Conservation (phyloP, 2,329 filamentous ascomycete genomes). For the Fusarium compactum region DNA sequence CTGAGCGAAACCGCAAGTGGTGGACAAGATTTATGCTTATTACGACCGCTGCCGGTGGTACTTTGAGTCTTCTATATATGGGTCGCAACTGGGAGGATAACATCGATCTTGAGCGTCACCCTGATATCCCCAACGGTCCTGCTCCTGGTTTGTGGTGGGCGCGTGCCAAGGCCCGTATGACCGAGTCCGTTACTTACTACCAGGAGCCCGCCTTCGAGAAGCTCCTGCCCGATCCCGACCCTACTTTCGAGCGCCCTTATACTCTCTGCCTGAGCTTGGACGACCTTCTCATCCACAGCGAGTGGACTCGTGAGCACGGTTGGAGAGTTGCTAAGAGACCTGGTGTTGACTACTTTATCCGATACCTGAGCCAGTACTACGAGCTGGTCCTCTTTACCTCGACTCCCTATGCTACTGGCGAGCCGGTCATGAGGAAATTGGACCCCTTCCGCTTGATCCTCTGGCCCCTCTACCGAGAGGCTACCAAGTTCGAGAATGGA, state of each 20-base stretch:
- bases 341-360: slow-evolving; percentile 95
- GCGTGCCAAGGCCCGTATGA: slow-evolving; percentile 79
- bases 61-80: slow-evolving; percentile 76
- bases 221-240: slow-evolving; percentile 85
- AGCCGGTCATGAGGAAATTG: slow-evolving; percentile 90
- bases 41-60: slow-evolving; percentile 65
- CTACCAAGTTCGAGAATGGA: slow-evolving; percentile 96
- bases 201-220: slow-evolving; percentile 96
- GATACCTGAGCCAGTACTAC: slow-evolving; percentile 97
- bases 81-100: slow-evolving; percentile 90
- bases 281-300: slow-evolving; percentile 92
- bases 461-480: slow-evolving; percentile 94
- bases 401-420: slow-evolving; percentile 84
- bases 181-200: slow-evolving; percentile 88
- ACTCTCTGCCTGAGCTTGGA: slow-evolving; percentile 93
- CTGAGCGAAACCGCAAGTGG: slow-evolving; percentile 82
- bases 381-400: slow-evolving; percentile 96
- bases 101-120: slow-evolving; percentile 76
- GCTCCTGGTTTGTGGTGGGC: slow-evolving; percentile 80
- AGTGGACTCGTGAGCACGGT: slow-evolving; percentile 93
- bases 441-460: slow-evolving; percentile 96
- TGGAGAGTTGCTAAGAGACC: slow-evolving; percentile 96
- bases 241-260: slow-evolving; percentile 85
- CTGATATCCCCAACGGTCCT: slow-evolving; percentile 85
- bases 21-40: slow-evolving; percentile 82